Base-by-base conservation (phyloP, 2,329 filamentous ascomycete species). In the Arthrobotrys megalospora region DNA sequence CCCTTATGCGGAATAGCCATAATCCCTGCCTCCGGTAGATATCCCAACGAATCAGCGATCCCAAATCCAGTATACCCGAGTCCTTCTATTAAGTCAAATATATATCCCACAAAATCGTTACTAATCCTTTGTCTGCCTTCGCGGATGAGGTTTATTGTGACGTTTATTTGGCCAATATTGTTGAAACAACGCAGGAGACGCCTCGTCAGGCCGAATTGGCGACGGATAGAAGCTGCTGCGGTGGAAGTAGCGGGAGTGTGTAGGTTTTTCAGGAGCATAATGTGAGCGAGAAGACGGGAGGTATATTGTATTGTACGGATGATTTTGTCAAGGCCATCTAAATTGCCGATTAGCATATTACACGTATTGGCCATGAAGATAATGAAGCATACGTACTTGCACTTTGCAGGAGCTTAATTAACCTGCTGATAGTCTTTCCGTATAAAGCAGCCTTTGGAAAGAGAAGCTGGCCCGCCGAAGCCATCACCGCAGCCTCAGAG, bases 291-390 rank as follows among this genome's bases (percentile, higher is more conserved):
- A 6, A 79, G 52, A 12, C 76, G 68, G 36, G 76, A 53, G 6
- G 64, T 73, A 21, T 72, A 79, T 53, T 79, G 76, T 5, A 79
- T 73, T 48, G 76, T 79, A 14, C 76, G 76, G 36, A 79, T 64
- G 19, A 79, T 66, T 45, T 79, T 79, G 50, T 79, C 76, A 19
- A 79, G 63, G 28, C 76, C 76, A 32, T 73, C 76, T 79, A 36
- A 19, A 0, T 16, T 10, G 19, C 16, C 28, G 7, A 10, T 52
- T 63, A 47, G 55, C 5, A 48, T 55, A 16, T 14, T 16, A 6
- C 16, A 45, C 16, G 41, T 12, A 38, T n/a, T 45, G 41, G 2
- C 2, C 41, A 16, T 1, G 1, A 48, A 36, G 11, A 19, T 45
- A 6, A 62, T 60, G 21, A n/a, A 45, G 43, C 7, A 8, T 64